Conservation (phyloP, 352 stramenopile genomes). For the Pythium sp. region DNA sequence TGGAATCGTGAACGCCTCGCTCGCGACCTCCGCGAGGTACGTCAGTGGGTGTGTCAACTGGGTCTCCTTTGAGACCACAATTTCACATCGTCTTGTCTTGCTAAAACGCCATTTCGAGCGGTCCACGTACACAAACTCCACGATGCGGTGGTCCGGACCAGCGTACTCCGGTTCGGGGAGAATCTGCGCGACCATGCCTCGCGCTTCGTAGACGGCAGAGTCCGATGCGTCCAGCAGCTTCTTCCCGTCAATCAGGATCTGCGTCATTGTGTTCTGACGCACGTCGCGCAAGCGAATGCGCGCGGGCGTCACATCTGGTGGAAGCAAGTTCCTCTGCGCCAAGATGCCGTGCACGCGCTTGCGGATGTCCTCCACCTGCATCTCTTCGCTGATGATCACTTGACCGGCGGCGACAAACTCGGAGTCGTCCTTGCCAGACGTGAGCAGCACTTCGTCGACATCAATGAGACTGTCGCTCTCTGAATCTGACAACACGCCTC, state of each 20-base stretch:
- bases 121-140: slow-evolving; percentile 71
- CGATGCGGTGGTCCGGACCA: slow-evolving; percentile 46
- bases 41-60: slow-evolving; percentile 30
- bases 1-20: slow-evolving; percentile 43
- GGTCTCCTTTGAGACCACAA: slow-evolving; percentile 41
- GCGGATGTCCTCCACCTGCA: slow-evolving; percentile 70
- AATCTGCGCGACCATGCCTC: slow-evolving; percentile 73
- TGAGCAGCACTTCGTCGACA: slow-evolving; percentile 57
- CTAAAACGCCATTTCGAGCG: slow-evolving; percentile 62
- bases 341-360: slow-evolving; percentile 42
- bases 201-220: slow-evolving; percentile 75
- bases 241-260: slow-evolving; percentile 57
- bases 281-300: slow-evolving; percentile 68
- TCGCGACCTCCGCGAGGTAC: slow-evolving; percentile 39
- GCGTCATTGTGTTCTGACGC: slow-evolving; percentile 62
- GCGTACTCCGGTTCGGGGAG: slow-evolving; percentile 47
- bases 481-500: slow-evolving; percentile 11
- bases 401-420: slow-evolving; percentile 55
- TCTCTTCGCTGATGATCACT: slow-evolving; percentile 75
- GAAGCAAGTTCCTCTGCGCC: slow-evolving; percentile 36
- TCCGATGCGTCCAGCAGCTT: slow-evolving; percentile 62
- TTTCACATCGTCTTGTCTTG: slow-evolving; percentile 49
- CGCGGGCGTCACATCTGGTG: slow-evolving; percentile 25
- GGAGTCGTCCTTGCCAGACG: slow-evolving; percentile 46
- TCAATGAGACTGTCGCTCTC: slow-evolving; percentile 41